Evolutionary conservation across 257 asterid genomes (phyloP), one percentile per base, ranked within the genome.

Genomic region (Nicotiana obtusifolia): DNA sequence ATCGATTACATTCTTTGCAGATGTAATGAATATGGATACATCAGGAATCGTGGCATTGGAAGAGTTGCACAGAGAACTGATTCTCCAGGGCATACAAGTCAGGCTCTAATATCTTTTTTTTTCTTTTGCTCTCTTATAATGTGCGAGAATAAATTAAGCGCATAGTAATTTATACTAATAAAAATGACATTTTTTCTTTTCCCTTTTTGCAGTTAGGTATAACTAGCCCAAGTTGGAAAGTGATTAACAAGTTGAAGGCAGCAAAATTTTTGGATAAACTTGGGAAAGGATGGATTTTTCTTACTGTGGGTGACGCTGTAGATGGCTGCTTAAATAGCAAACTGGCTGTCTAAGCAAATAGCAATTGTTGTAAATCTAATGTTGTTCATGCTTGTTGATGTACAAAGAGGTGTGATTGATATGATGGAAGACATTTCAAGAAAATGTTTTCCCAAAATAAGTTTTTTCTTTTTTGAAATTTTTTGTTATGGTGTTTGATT

Each of bases 211-310:
- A 93, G 98, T 69, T 93, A 79, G 93, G 92, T 1, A 8, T 92
- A 77, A 93, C 91, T 15, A 91, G 86, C 84, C 97, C 98, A 52
- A 92, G 93, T 76, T 93, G 97, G 97, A 90, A 87, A 80, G 97
- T 92, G 86, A 87, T 93, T 10, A 76, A 78, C 20, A 93, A 93
- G 80, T 86, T 93, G 86, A 93, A 90, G 71, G 79, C 83, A 67
- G 89, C 95, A 28, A 88, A 89, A 16, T 65, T 91, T 14, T 76
- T 86, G 1, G 96, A 92, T 52, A 91, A 93, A 81, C 64, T 91
- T 15, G 98, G 94, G 67, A 26, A 81, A 2, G 87, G 71, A 3
- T 82, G 89, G 89, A 57, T 93, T 82, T 93, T 90, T n/a, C 80
- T 92, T 3, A 85, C 90, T 0, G 91, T 90, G n/a, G 90, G 85